Percentiles rank a stretch among this genome's conserved stretches.
phyloP scores from a whole-genome alignment of 1,139 yeast species.

The Citeromyces hawaiiensis region DNA sequence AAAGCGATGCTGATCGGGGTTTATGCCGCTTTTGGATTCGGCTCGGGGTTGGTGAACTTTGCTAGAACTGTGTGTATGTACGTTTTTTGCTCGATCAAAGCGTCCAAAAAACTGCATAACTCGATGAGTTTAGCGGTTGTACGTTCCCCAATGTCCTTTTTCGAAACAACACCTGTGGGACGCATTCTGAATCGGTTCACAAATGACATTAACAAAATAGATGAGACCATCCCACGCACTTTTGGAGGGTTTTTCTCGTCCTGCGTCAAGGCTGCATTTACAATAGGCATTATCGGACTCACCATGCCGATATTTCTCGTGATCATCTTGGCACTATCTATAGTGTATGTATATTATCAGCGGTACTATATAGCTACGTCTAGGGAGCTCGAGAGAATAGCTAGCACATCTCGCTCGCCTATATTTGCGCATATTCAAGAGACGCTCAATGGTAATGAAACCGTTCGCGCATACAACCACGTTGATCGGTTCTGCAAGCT shows the following conservation, averaged over 20 bases:
- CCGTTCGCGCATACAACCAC: slow-evolving; percentile 42
- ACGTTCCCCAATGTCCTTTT: slow-evolving; percentile 64
- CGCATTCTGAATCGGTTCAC: slow-evolving; percentile 57
- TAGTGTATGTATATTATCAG: slow-evolving; percentile 39
- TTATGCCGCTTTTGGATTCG: slow-evolving; percentile 44
- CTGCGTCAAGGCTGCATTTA: slow-evolving; percentile 28
- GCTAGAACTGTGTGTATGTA: slow-evolving; percentile 41
- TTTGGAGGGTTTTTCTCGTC: slow-evolving; percentile 30
- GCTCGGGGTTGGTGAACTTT: slow-evolving; percentile 33
- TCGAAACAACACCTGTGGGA: slow-evolving; percentile 75
- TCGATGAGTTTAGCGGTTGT: slow-evolving; percentile 50
- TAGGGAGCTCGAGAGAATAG: slow-evolving; percentile 42
- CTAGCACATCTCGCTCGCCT: slow-evolving; percentile 40
- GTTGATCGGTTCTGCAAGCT: slow-evolving; percentile 29
- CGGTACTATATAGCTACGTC: slow-evolving; percentile 36
- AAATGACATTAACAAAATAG: slow-evolving; percentile 55
- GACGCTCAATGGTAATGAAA: slow-evolving; percentile 44
- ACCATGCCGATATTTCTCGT: slow-evolving; percentile 37
- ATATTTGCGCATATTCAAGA: slow-evolving; percentile 55
- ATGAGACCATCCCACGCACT: slow-evolving; percentile 33
- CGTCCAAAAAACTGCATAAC: slow-evolving; percentile 47
- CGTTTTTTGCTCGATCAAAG: slow-evolving; percentile 50
- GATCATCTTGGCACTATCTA: slow-evolving; percentile 25
- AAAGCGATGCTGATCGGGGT: slow-evolving; percentile 41
- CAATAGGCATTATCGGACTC: slow-evolving; percentile 33